Evolutionary conservation across 2,329 filamentous ascomycete genomes (phyloP), one percentile per base, ranked within the genome.

Genomic region (Microcyclosporella mali): DNA sequence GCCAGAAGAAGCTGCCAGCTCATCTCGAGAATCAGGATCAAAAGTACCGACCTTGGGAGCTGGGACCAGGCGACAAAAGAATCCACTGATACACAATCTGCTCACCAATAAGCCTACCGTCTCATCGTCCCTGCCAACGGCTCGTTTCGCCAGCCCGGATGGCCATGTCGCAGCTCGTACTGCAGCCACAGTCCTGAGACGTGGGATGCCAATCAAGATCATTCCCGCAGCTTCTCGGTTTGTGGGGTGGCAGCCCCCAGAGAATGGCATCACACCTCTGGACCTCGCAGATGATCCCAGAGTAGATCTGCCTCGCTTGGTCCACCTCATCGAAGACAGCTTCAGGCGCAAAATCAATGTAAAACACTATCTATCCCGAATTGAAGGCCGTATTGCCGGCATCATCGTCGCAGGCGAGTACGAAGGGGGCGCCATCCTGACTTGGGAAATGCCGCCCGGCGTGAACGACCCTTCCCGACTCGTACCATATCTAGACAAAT

Each of bases 401-500:
- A 74, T 98, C 41, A 95, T 98, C 51, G 85, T 98, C 37, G 92
- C 90, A 0, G 92, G 92, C 6, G 85, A 95, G 59, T 98, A 98
- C 65, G 92, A 98, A 71, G 92, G 92, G 40, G 89, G 88, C 1
- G 92, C 92, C 1, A 84, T 98, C 33, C 70, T 97, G 15, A 98
- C 92, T 0, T 98, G 92, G 92, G 92, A 98, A 67, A 74, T 74
- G 25, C 88, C 89, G 0, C 75, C 71, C 3, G 47, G 44, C 7
- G 40, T 45, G 6, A 47, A 47, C 14, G 73, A 74, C 37, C 60
- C 68, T 28, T 74, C 74, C 1, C 77, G 85, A 8, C 77, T 88
- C 53, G 85, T 98, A 0, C 92, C 92, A 0, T 98, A 98, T 62
- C 75, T 98, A 21, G 92, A 98, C 66, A 98, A 98, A 63, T 97